phyloP scores from a whole-genome alignment of 1,284 basidiomycete species.

The Acaromyces ingoldii region DNA sequence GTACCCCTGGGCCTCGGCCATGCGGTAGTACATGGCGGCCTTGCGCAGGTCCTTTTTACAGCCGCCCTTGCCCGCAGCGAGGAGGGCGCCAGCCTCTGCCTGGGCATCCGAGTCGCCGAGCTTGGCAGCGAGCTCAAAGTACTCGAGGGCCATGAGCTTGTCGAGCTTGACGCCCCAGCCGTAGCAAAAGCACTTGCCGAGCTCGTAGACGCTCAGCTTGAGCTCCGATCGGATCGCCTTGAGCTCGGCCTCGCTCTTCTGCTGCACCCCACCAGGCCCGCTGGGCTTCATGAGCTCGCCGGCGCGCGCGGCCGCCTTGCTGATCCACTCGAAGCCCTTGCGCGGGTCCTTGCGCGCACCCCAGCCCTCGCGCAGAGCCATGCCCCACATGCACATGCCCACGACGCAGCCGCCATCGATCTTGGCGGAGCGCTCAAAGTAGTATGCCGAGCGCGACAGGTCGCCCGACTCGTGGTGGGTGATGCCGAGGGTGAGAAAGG shows the following conservation, averaged over 20 bases:
- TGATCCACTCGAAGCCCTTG: constrained; percentile 74
- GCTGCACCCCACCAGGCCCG: constrained; percentile 51
- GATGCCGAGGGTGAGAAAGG: constrained; percentile 59
- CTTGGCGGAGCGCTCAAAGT: constrained; percentile 74
- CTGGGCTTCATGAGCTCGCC: constrained; percentile 67
- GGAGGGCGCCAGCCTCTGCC: constrained; percentile 69
- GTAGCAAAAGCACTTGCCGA: constrained; percentile 84
- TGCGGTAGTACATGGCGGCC: constrained; percentile 82
- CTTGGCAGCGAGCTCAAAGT: constrained; percentile 75
- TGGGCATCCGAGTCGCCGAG: constrained; percentile 83
- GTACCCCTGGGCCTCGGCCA: constrained; percentile 56
- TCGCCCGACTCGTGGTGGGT: constrained; percentile 73
- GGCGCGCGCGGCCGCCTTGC: constrained; percentile 71
- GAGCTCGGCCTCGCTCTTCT: constrained; percentile 50
- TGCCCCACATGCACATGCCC: constrained; percentile 88
- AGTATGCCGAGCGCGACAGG: constrained; percentile 66
- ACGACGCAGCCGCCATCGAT: constrained; percentile 73
- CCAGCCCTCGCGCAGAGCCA: constrained; percentile 84
- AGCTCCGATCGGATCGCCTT: constrained; percentile 64
- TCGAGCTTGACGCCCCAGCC: constrained; percentile 84
- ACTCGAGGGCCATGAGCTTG: constrained; percentile 61
- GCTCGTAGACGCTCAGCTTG: constrained; percentile 81
- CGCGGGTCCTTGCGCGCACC: constrained; percentile 64
- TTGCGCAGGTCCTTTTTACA: constrained; percentile 82
- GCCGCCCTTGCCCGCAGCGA: constrained; percentile 66